Base-by-base conservation (phyloP, 257 asterid species). In the Solanum pennellii region DNA sequence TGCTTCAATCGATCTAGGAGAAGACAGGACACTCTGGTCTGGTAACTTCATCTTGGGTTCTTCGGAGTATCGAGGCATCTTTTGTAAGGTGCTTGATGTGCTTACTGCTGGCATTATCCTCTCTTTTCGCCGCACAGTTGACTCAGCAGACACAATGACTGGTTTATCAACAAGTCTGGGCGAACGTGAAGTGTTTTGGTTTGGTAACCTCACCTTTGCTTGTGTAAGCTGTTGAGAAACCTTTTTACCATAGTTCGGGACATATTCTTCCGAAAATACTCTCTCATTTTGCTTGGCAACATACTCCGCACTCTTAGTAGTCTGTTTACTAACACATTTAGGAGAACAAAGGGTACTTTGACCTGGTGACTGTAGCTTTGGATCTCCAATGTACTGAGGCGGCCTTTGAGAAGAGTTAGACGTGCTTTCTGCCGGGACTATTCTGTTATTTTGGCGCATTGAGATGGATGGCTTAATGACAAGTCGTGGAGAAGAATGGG, bases 401-500 rank as follows among this genome's bases (percentile, higher is more conserved):
- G 10, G 52, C 65, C 65, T 45, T 41, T 79, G 85, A 20, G 21
- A 49, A 82, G 69, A 49, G 44, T 82, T 49, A 18, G 69, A 49
- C 31, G 45, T 47, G 45, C 85, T 82, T 82, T 49, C 85, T 82
- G 85, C 29, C 2, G 69, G 85, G 45, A 82, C 85, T 82, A 82
- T 29, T 29, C 85, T 49, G 85, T 82, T 52, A 82, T 82, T 82
- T 82, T 82, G 85, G 44, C 45, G 85, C 45, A 82, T 49, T 31
- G 69, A 82, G 7, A 82, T 82, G 45, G 85, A 29, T 49, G 85
- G 79, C 68, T 82, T 89, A 56, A 89, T 27, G 86, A 68, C 88
- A 83, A 87, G 87, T 29, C 89, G 84, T 3, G 95, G 94, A 56
- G 92, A 87, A 73, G 93, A 91, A 65, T 89, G 89, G 66, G 90